These are phyloP conservation scores for Allomyces javanicus DNA, from an alignment of 192 early-diverging fungal genomes.

Conservation along the genomic window DNA sequence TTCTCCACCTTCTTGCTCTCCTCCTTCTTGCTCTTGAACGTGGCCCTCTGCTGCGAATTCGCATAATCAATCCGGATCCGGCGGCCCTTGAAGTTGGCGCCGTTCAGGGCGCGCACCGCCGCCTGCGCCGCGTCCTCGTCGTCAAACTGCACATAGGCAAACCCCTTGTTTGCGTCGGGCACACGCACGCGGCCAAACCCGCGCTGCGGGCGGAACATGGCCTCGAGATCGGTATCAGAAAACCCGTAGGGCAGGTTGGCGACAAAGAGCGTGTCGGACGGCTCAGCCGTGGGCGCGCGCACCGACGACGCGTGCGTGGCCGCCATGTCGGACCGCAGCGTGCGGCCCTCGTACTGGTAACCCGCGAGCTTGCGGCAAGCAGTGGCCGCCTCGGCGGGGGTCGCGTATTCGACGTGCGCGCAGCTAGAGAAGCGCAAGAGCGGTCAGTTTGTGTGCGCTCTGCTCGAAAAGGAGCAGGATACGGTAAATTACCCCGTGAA, in stretches of 20 bases:
- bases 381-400: neutral
- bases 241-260: neutral
- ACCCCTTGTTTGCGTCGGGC: slow-evolving; percentile 5
- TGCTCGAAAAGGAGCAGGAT: slow-evolving; percentile 1
- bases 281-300: neutral
- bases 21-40: too few relatives aligned
- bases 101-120: slow-evolving; percentile 44
- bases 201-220: slow-evolving; percentile 66
- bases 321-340: neutral
- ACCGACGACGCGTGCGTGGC: neutral
- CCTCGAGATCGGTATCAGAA: neutral
- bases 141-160: slow-evolving; percentile 30
- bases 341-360: neutral
- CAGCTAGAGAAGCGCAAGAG: too few relatives aligned
- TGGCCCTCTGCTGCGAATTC: slow-evolving; percentile 1
- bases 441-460: neutral
- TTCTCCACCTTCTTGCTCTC: too few relatives aligned
- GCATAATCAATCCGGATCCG: slow-evolving; percentile 58
- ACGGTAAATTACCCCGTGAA: neutral
- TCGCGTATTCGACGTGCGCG: slow-evolving; percentile 6
- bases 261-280: neutral
- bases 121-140: slow-evolving; percentile 41
- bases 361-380: neutral
- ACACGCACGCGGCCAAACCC: slow-evolving; percentile 58
- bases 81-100: slow-evolving; percentile 59